Percentiles rank a stretch among this genome's conserved stretches.
phyloP scores from a whole-genome alignment of 768 basidiomycete genomes.

The Phaffia tasmanica region DNA sequence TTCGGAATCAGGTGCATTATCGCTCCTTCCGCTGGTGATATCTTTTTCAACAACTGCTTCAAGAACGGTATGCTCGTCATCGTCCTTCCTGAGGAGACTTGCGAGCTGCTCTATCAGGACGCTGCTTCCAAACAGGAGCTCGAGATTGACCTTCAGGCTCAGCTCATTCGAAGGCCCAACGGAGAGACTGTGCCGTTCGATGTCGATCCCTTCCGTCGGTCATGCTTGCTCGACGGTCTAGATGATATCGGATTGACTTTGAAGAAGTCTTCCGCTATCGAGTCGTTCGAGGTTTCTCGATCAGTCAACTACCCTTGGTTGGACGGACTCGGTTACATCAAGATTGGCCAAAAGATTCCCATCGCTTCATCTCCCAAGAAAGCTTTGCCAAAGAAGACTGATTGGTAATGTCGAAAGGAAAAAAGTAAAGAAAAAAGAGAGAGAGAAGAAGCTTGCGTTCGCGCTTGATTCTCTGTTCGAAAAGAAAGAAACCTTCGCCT shows the following conservation, averaged over 20 bases:
- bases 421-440: no score
- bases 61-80: slow-evolving; percentile 88
- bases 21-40: slow-evolving; percentile 81
- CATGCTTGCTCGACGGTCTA: slow-evolving; percentile 87
- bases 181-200: slow-evolving; percentile 66
- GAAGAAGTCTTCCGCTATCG: slow-evolving; percentile 62
- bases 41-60: slow-evolving; percentile 70
- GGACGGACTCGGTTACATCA: slow-evolving; percentile 79
- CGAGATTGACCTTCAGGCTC: slow-evolving; percentile 72
- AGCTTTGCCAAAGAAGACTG: slow-evolving; percentile 15
- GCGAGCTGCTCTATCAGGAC: slow-evolving; percentile 61
- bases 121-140: slow-evolving; percentile 63
- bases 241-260: slow-evolving; percentile 86
- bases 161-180: slow-evolving; percentile 57
- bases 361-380: neutral
- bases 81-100: slow-evolving; percentile 56
- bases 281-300: slow-evolving; percentile 64
- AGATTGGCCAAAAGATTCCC: slow-evolving; percentile 45
- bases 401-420: slow-evolving; percentile 6
- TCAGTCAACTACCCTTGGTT: slow-evolving; percentile 85
- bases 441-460: no score
- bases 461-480: no score
- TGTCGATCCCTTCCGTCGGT: slow-evolving; percentile 79
- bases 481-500: no score
- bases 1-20: slow-evolving; percentile 82